Evolutionary conservation across 2,329 filamentous ascomycete species (phyloP).

Genomic region (Tetracladium maxilliforme): DNA sequence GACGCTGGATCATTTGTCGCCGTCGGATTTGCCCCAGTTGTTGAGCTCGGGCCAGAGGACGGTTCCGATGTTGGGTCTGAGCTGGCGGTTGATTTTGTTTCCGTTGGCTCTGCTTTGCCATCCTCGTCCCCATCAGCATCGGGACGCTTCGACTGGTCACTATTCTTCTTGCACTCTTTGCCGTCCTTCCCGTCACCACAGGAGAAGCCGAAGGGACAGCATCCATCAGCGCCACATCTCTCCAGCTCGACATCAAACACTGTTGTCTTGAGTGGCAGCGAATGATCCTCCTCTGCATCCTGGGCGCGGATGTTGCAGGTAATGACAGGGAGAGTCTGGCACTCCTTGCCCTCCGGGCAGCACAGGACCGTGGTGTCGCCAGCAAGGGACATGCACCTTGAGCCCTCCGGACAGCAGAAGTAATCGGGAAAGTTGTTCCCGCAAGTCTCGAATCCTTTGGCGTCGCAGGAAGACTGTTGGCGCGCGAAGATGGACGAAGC

Average conservation of each 20-base stretch:
- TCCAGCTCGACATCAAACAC: conserved; percentile 39
- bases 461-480: not conserved
- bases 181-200: conserved; percentile 28
- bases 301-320: conserved; percentile 48
- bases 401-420: conserved; percentile 48
- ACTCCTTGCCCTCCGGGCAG: conserved; percentile 45
- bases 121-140: conserved; percentile 11
- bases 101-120: conserved; percentile 8
- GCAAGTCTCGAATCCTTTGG: too few relatives aligned
- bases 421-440: conserved; percentile 31
- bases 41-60: conserved; percentile 4
- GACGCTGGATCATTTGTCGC: conserved; percentile 13
- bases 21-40: conserved; percentile 3
- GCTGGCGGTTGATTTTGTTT: conserved; percentile 5
- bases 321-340: conserved; percentile 46
- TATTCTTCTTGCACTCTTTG: conserved; percentile 32
- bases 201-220: conserved; percentile 60
- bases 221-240: conserved; percentile 40
- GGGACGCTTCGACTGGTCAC: conserved; percentile 30
- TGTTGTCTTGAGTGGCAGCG: conserved; percentile 51
- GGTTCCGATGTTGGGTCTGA: conserved; percentile 1
- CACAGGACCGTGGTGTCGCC: conserved; percentile 54
- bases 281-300: conserved; percentile 38
- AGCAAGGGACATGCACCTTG: conserved; percentile 45
- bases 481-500: conserved; percentile 1